Conservation (phyloP, 805 yeast species). For the Komagataella ulmi region DNA sequence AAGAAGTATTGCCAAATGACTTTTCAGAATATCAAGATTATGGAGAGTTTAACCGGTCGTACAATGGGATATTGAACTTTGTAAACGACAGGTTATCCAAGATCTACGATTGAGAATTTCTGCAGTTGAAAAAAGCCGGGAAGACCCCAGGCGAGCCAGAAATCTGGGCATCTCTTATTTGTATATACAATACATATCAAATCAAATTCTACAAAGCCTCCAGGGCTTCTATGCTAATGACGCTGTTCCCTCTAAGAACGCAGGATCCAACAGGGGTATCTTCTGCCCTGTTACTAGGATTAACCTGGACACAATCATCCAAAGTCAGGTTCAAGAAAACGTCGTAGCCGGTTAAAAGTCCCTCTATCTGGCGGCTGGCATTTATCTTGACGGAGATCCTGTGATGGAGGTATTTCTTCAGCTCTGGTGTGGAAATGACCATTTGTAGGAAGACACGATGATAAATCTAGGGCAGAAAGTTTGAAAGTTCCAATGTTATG, state of each 20-base stretch:
- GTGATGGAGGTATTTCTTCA: slow-evolving; percentile 62
- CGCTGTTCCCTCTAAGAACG: slow-evolving; percentile 41
- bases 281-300: slow-evolving; percentile 4
- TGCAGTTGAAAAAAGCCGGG: not conserved
- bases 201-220: not conserved
- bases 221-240: slow-evolving; percentile 29
- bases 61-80: not conserved
- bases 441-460: slow-evolving; percentile 13
- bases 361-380: slow-evolving; percentile 69
- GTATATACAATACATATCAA: not conserved
- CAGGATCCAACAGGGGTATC: slow-evolving; percentile 15
- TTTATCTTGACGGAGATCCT: slow-evolving; percentile 61
- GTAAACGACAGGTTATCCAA: not conserved
- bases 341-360: slow-evolving; percentile 78
- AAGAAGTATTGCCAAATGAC: not conserved
- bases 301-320: slow-evolving; percentile 16
- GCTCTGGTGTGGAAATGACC: slow-evolving; percentile 14
- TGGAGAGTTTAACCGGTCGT: slow-evolving; percentile 1
- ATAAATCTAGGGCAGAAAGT: not conserved
- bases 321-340: slow-evolving; percentile 25
- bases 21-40: not conserved
- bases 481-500: not conserved
- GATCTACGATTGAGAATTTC: not conserved
- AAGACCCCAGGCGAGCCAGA: not conserved
- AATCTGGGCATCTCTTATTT: not conserved